Evolutionary conservation across 2,329 filamentous ascomycete genomes (phyloP), one percentile per base, ranked within the genome.

Genomic region (Diaporthe citri): DNA sequence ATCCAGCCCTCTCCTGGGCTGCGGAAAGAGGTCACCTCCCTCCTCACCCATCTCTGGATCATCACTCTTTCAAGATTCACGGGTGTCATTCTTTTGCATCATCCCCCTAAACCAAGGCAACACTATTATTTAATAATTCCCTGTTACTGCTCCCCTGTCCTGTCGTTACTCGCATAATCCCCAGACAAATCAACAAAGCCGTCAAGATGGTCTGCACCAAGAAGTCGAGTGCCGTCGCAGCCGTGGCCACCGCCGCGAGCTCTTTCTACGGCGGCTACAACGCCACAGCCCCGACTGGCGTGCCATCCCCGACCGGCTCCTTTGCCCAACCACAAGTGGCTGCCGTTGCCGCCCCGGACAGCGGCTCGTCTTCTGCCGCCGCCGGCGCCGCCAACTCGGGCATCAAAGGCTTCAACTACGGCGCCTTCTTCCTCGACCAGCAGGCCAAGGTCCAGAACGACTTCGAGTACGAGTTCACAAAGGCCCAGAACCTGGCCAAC

Each of bases 401-500:
- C 34, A 81, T 82, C 82, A 87, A 90, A 77, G 94, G 94, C 78
- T 95, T 95, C 90, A 95, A 95, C 88, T 95, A 94, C 78, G 93
- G 92, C 77, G 87, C 88, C 75, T 88, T 88, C 76, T 91, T 91
- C 81, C 89, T 87, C 60, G 89, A 91, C 79, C 89, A 91, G 76
- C 83, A 87, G 41, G 84, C 88, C 80, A 93, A 94, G 85, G 79
- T 80, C 69, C 89, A 93, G 80, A 79, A 86, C 20, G 92, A 94
- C 81, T 96, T 93, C 83, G 90, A 93, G 86, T 86, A 89, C 80
- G 90, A 94, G 84, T 95, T 95, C 88, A 90, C 88, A 77, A 85
- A 88, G 5, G 93, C 93, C 34, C 88, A 91, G 78, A 86, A 85
- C 69, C 90, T 96, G 15, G 86, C 88, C 43, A 92, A 92, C 64